Base-by-base conservation (phyloP, 202 grass and related monocot genomes). In the Zoysia matrella region DNA sequence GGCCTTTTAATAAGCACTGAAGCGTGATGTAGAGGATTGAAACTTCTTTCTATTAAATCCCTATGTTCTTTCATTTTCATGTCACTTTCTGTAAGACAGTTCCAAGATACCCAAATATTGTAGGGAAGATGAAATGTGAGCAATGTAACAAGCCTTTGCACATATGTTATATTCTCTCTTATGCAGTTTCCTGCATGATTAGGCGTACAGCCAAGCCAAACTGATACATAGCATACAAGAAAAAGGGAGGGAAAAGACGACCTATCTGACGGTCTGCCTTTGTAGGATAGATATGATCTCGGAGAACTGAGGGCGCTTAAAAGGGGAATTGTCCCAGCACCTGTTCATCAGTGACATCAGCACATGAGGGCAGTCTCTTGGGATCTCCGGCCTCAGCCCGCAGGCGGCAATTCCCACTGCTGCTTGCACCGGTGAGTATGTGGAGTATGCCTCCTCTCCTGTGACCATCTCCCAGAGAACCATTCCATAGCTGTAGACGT, bases 401-500 rank as follows among this genome's bases (percentile, higher is more conserved):
- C 96, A 95, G 7, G 96, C 91, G 0, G 96, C 96, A 11, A 99
- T 99, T 3, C 96, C 96, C 6, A 99, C 96, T 7, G 96, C 96
- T 16, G 96, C 96, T 64, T 99, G 96, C 70, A 99, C 96, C 2
- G 96, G 96, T 2, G 96, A 99, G 85, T 90, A 99, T 47, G 96
- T 87, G 47, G 96, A 92, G 87, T 95, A 99, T 1, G 96, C 96
- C 85, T 92, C 89, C 87, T 95, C 96, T 41, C 96, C 96, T 0
- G 87, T 90, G 15, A 90, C 78, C 96, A 95, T 95, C 81, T 95
- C 96, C 96, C 96, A 99, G 0, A 99, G 82, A 39, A 95, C 89
- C 96, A 99, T 99, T 14, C 96, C 93, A 39, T 91, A 99, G 70
- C 93, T 95, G 80, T 95, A 99, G 47, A 95, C 89, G 58, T 99